Conservation (phyloP, 1,284 basidiomycete genomes). For the Sphaerobolus stellatus region DNA sequence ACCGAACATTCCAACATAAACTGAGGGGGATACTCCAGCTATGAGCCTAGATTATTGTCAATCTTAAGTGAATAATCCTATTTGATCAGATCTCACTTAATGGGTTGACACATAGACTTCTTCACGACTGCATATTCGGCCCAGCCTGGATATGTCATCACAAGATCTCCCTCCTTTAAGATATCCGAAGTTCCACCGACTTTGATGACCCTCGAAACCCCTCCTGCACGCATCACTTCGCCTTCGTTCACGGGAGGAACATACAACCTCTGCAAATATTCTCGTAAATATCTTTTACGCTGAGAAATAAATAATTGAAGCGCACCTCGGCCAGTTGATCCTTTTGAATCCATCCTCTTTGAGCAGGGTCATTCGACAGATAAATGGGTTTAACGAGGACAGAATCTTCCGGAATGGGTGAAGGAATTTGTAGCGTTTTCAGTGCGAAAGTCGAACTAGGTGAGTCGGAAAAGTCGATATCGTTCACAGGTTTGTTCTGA, state of each 20-base stretch:
- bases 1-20: constrained; percentile 28
- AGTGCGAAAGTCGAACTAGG: constrained; percentile 10
- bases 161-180: constrained; percentile 24
- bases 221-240: constrained; percentile 21
- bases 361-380: constrained; percentile 17
- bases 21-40: constrained; percentile 16
- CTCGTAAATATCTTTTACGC: background rate
- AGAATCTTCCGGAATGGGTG: constrained; percentile 9
- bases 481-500: constrained; percentile 10
- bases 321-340: background rate
- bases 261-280: constrained; percentile 19
- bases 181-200: constrained; percentile 18
- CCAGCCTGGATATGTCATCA: constrained; percentile 25
- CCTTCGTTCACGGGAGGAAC: constrained; percentile 22
- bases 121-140: constrained; percentile 27
- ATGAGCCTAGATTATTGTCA: constrained; percentile 1
- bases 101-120: constrained; percentile 3
- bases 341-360: constrained; percentile 16
- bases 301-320: background rate
- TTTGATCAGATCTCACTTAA: constrained; percentile 8
- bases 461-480: constrained; percentile 7
- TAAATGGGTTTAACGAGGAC: constrained; percentile 10
- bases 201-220: constrained; percentile 23
- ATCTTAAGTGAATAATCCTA: background rate
- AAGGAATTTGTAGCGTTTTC: constrained; percentile 11